Conservation (phyloP, 148 eudicot species). For the Hydrangea macrophylla region DNA sequence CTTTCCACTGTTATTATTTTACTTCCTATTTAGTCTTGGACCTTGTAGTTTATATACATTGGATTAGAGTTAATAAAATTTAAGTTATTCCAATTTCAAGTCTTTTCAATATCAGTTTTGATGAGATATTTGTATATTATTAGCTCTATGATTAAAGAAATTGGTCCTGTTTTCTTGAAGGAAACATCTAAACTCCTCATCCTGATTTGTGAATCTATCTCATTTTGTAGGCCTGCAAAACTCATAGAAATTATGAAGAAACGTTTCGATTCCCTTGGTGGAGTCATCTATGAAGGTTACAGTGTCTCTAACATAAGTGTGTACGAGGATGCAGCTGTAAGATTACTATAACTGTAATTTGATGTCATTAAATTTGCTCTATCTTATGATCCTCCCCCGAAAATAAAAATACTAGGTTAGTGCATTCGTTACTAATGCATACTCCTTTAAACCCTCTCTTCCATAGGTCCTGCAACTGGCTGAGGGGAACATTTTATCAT, state of each 20-base stretch:
- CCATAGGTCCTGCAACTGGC: constrained; percentile 69
- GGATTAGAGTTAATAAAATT: too few species aligned
- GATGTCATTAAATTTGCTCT: background rate
- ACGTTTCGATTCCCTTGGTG: constrained; percentile 71
- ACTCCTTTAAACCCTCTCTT: background rate
- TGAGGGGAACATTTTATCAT: constrained; percentile 59
- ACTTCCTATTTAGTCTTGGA: too few species aligned
- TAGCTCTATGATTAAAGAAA: background rate
- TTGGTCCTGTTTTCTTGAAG: background rate
- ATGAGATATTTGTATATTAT: background rate
- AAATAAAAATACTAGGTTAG: background rate
- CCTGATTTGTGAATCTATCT: constrained; percentile 12
- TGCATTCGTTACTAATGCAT: background rate
- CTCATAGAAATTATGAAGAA: constrained; percentile 72
- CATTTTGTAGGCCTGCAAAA: constrained; percentile 64
- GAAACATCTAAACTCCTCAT: background rate
- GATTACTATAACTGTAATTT: constrained; percentile 15
- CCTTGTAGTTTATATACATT: too few species aligned
- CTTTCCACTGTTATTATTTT: too few species aligned
- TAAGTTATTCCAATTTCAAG: too few species aligned
- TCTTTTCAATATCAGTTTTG: background rate
- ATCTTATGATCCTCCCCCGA: background rate
- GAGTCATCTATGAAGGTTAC: constrained; percentile 73
- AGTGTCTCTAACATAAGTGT: constrained; percentile 65
- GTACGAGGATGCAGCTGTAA: constrained; percentile 83